Conservation (phyloP, 2,329 filamentous ascomycete species). For the Claviceps maximensis region DNA sequence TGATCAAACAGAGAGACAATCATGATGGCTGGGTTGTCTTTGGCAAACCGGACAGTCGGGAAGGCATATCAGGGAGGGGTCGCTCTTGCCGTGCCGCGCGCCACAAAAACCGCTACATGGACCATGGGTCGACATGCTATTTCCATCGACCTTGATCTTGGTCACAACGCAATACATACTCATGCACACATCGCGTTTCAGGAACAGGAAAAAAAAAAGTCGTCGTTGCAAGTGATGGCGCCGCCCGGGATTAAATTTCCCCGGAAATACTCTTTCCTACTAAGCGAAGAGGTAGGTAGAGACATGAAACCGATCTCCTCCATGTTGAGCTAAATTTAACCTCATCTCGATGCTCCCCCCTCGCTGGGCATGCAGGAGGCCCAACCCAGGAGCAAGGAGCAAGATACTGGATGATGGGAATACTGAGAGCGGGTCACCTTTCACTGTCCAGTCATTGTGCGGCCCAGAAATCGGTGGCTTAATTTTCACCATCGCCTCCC, state of each 20-base stretch:
- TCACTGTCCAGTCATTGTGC: not conserved
- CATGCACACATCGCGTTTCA: not conserved
- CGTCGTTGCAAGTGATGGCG: not conserved
- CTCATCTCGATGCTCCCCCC: not conserved
- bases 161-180: not conserved
- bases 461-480: not conserved
- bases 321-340: not conserved
- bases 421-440: not conserved
- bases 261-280: not conserved
- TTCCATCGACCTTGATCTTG: not conserved
- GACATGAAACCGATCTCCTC: not conserved
- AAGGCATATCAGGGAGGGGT: not conserved
- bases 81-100: not conserved
- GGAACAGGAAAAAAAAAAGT: not conserved
- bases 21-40: not conserved
- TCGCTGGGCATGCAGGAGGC: not conserved
- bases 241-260: not conserved
- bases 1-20: not conserved
- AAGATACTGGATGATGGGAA: not conserved
- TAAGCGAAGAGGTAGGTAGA: not conserved
- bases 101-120: not conserved
- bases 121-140: not conserved
- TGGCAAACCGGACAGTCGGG: constrained; percentile 2
- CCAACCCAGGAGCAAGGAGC: no score
- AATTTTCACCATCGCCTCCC: not conserved